A percentile compares a stretch with the other conserved stretches of the same genome.
Conservation (phyloP, 352 stramenopile species). For the Phytophthora podocarpi region DNA sequence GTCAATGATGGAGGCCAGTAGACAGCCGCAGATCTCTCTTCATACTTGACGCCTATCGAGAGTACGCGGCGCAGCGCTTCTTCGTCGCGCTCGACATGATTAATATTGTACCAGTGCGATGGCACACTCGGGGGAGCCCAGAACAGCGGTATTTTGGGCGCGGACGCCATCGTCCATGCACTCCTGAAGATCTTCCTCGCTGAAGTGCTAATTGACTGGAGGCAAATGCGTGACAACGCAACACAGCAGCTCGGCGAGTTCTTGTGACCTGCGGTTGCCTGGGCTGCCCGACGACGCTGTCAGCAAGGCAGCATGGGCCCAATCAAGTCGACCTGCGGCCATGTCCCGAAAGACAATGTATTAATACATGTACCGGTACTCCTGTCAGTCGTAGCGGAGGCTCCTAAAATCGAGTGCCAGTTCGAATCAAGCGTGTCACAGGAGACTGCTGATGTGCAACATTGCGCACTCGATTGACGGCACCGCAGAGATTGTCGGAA, state of each 20-base stretch:
- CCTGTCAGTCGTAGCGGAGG: neutral
- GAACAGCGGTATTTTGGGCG: conserved; percentile 31
- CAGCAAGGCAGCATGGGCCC: too few relatives aligned
- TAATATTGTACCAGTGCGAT: neutral
- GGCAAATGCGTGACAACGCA: neutral
- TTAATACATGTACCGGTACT: too few relatives aligned
- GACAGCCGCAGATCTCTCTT: too few relatives aligned
- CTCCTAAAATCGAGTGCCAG: neutral
- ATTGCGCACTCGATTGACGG: neutral
- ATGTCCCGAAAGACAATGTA: too few relatives aligned
- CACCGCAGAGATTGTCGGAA: conserved; percentile 5
- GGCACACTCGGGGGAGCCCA: conserved; percentile 3
- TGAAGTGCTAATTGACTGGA: conserved; percentile 25
- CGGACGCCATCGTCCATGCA: conserved; percentile 14
- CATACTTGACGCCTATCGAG: too few relatives aligned
- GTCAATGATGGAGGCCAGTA: too few relatives aligned
- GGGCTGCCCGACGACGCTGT: neutral
- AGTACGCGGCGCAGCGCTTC: too few relatives aligned
- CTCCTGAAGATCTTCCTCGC: conserved; percentile 15
- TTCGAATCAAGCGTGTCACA: conserved; percentile 7
- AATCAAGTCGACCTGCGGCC: too few relatives aligned
- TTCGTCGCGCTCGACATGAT: neutral
- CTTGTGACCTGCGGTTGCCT: neutral
- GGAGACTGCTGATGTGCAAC: conserved; percentile 1
- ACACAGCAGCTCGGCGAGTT: neutral